Conservation (phyloP, 163 green algal genomes). For the Coccomyxa subellipsoidea region DNA sequence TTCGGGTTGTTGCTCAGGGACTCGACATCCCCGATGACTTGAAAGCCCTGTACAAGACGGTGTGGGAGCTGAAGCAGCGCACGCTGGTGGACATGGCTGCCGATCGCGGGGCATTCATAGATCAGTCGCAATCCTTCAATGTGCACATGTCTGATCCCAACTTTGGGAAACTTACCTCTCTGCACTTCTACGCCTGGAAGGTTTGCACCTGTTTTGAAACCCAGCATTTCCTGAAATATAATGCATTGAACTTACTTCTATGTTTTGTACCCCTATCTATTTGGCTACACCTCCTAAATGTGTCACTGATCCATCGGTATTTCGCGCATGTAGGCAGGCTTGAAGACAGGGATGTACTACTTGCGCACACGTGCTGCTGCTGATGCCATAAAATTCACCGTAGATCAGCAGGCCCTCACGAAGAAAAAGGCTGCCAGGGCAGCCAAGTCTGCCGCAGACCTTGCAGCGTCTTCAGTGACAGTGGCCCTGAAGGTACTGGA, state of each 20-base stretch:
- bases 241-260: not conserved
- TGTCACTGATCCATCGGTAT: not conserved
- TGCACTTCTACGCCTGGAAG: slow-evolving; percentile 99
- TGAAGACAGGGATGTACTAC: slow-evolving; percentile 99
- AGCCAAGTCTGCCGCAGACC: not conserved
- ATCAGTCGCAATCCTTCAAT: slow-evolving; percentile 99
- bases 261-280: too few relatives aligned
- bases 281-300: too few relatives aligned
- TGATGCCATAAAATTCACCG: slow-evolving; percentile 99
- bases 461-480: not conserved
- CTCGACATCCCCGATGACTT: slow-evolving; percentile 89
- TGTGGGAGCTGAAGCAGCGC: slow-evolving; percentile 99
- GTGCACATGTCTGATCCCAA: slow-evolving; percentile 99
- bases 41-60: slow-evolving; percentile 98
- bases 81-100: slow-evolving; percentile 98
- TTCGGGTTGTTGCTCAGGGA: slow-evolving; percentile 18
- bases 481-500: slow-evolving; percentile 12
- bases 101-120: slow-evolving; percentile 96
- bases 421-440: slow-evolving; percentile 32
- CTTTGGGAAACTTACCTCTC: slow-evolving; percentile 98
- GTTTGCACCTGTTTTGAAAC: not conserved
- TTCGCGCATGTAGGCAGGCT: slow-evolving; percentile 45
- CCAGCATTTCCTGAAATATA: not conserved
- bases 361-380: slow-evolving; percentile 90
- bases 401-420: slow-evolving; percentile 76